Base-by-base conservation (phyloP, 2,329 filamentous ascomycete genomes). In the Coniosporium tulheliwenetii region DNA sequence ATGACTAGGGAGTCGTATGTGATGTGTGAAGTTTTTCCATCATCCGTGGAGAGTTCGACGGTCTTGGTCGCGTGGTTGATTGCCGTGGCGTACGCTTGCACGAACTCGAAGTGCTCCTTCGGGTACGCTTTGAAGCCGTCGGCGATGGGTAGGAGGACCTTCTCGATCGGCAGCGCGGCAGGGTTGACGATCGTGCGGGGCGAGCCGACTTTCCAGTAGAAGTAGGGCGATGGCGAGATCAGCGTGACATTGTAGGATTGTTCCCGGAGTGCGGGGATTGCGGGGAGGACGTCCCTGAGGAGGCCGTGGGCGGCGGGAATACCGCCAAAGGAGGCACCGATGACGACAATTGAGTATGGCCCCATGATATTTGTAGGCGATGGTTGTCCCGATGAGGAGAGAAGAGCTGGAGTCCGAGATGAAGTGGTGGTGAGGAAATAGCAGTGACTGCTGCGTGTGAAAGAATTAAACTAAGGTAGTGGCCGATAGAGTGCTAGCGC, bases 281-380 rank as follows among this genome's bases (percentile, higher is more conserved):
- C 33, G 5, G 59, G 59, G 2, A 61, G 42, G 29, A 58, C 52
- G 45, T 59, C 47, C 40, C 55, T 58, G 39, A 61, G 48, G 40
- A 55, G 49, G 43, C 60, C 58, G 42, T 62, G 59, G 3, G 57
- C 43, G 31, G 50, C 40, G 19, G 45, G 44, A 29, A 61, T 44
- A 7, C 57, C 57, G 32, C 49, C 48, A 33, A 45, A 42, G 10
- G 54, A 55, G 14, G 47, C 56, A 36, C 58, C 58, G 3, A 61
- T 41, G 31, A 61, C 46, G 38, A 61, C 47, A 35, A 61, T 59
- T n/a, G 5, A n/a, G 33, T 35, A 15, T 10, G 12, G 33, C 12
- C 12, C 12, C 33, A 35, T 35, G 7, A 10, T 10, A 35, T 26
- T 7, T 26, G 7, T 26, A 26, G 19, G 19, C 19, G 19, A 26